Percentiles rank a stretch among this genome's conserved stretches.
Evolutionary conservation across 495 filamentous ascomycete species (phyloP).

Genomic region (Evernia prunastri): DNA sequence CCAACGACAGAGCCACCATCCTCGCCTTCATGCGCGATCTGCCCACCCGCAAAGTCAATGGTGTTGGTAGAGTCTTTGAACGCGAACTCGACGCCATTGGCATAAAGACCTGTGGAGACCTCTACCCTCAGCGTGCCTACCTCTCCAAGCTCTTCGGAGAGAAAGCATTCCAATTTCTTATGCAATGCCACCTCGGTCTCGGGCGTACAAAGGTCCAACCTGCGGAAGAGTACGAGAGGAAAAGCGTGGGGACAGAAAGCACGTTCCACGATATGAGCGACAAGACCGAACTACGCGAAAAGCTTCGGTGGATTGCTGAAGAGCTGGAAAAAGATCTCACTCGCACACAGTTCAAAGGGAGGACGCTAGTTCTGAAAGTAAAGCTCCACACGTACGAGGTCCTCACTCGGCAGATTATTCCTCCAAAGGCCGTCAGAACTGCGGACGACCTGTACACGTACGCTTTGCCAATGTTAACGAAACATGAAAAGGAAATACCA

Average conservation of each 20-base stretch:
- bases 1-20: conserved; percentile 62
- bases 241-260: conserved; percentile 88
- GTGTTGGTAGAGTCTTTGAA: conserved; percentile 88
- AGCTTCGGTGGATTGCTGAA: conserved; percentile 70
- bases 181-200: conserved; percentile 77
- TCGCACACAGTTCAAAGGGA: conserved; percentile 76
- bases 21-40: conserved; percentile 80
- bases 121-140: conserved; percentile 67
- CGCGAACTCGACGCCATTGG: conserved; percentile 84
- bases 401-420: conserved; percentile 69
- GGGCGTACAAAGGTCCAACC: conserved; percentile 85
- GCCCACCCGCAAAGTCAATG: conserved; percentile 85
- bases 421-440: conserved; percentile 60
- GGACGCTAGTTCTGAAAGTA: conserved; percentile 84
- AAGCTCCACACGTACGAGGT: conserved; percentile 95
- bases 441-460: conserved; percentile 81
- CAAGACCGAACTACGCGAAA: conserved; percentile 61
- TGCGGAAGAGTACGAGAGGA: conserved; percentile 82
- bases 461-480: conserved; percentile 73
- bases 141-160: conserved; percentile 77
- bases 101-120: conserved; percentile 83
- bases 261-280: conserved; percentile 81
- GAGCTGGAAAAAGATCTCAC: conserved; percentile 83
- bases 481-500: conserved; percentile 80
- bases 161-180: conserved; percentile 81